These are phyloP conservation scores for Ganoderma lucidum DNA, from an alignment of 1,284 basidiomycete genomes.

Conservation along the genomic window DNA sequence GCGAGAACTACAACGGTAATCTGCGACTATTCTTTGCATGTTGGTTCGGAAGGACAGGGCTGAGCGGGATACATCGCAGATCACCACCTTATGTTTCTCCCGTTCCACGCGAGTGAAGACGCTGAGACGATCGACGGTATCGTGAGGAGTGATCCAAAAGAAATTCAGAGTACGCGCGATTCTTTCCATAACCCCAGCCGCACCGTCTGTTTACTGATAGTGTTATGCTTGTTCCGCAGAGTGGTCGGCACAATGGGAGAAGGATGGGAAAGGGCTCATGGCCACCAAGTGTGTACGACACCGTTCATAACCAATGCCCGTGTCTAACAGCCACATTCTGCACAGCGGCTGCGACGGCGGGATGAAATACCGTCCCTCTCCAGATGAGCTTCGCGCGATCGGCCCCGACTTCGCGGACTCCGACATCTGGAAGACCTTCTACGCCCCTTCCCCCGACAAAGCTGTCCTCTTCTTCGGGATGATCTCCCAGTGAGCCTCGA, in stretches of 20 bases:
- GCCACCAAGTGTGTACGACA: constrained; percentile 50
- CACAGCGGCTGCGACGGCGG: constrained; percentile 52
- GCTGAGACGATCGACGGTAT: constrained; percentile 53
- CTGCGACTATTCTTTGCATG: background rate
- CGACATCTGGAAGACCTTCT: constrained; percentile 49
- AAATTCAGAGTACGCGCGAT: constrained; percentile 39
- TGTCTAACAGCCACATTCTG: background rate
- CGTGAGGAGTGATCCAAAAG: constrained; percentile 45
- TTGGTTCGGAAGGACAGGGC: background rate
- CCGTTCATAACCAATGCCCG: background rate
- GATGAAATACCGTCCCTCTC: constrained; percentile 54
- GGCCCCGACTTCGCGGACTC: constrained; percentile 48
- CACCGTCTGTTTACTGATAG: background rate
- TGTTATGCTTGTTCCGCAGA: constrained; percentile 37
- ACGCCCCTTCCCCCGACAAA: constrained; percentile 52
- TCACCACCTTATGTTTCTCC: constrained; percentile 46
- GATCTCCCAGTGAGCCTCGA: background rate
- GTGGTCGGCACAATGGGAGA: constrained; percentile 48
- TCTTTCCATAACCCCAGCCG: background rate
- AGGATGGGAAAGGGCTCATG: constrained; percentile 53
- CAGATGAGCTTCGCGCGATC: constrained; percentile 49
- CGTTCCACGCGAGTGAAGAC: constrained; percentile 49
- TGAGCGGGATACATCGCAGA: constrained; percentile 42
- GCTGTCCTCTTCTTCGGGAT: constrained; percentile 46
- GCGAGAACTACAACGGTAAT: constrained; percentile 61